phyloP scores from a whole-genome alignment of 2,329 filamentous ascomycete species.

The Penicillium sp. region DNA sequence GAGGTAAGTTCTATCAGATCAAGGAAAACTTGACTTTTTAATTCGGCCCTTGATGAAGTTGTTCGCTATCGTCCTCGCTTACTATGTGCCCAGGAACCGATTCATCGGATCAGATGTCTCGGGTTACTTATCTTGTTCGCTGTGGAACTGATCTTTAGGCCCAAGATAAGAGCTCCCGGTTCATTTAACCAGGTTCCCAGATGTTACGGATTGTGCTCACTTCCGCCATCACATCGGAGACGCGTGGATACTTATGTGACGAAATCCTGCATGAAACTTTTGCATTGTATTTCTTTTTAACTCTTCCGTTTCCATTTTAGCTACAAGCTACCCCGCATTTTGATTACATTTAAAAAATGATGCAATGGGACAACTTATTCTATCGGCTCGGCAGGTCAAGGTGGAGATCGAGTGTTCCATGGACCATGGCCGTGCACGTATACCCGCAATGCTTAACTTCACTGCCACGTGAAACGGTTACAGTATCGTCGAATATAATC shows the following conservation, averaged over 20 bases:
- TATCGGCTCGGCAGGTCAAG: neutral
- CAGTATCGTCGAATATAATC: neutral
- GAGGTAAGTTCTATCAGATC: neutral
- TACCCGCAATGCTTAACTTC: conserved; percentile 17
- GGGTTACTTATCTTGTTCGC: neutral
- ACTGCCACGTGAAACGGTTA: conserved; percentile 7
- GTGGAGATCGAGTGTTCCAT: conserved; percentile 8
- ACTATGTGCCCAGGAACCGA: conserved; percentile 7
- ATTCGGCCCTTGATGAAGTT: neutral
- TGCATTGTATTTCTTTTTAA: neutral
- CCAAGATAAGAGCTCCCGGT: neutral
- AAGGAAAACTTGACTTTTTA: neutral
- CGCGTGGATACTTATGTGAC: conserved; percentile 8
- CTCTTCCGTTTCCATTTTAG: neutral
- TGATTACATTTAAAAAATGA: neutral
- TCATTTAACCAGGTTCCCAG: neutral
- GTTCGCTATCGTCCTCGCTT: neutral
- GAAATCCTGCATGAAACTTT: conserved; percentile 5
- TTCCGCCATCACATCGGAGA: neutral
- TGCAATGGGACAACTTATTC: conserved; percentile 3
- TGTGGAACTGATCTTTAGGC: neutral
- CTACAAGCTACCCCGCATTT: conserved; percentile 13
- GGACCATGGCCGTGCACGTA: conserved; percentile 12
- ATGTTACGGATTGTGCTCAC: neutral
- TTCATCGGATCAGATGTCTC: conserved; percentile 6